These are phyloP conservation scores for Acer negundo DNA, from an alignment of 345 rosid genomes.

Conservation along the genomic window DNA sequence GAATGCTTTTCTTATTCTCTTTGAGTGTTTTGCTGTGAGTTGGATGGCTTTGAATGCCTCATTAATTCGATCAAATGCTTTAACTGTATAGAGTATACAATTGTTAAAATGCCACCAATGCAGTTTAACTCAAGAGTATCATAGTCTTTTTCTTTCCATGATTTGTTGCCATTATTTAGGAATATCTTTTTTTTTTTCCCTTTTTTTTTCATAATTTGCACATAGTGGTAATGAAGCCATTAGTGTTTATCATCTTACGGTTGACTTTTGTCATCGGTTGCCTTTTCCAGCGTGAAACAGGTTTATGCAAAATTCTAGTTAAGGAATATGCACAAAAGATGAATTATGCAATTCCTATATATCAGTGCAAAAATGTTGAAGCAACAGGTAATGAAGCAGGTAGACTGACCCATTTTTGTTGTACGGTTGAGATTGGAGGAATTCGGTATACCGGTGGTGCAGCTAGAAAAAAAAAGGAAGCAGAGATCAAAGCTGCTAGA, in stretches of 20 bases:
- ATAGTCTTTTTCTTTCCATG: background rate
- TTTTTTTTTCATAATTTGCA: background rate
- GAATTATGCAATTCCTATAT: conserved; percentile 85
- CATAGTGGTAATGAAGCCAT: background rate
- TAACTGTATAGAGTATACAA: background rate
- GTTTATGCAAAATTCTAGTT: conserved; percentile 87
- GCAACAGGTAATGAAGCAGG: conserved; percentile 25
- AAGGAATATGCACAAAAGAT: conserved; percentile 96
- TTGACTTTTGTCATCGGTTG: conserved; percentile 20
- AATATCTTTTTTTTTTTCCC: background rate
- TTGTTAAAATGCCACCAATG: background rate
- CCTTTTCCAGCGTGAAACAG: conserved; percentile 72
- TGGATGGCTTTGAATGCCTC: background rate
- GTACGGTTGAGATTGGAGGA: conserved; percentile 85
- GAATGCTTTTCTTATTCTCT: background rate
- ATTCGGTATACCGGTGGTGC: conserved; percentile 75
- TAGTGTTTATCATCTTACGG: background rate
- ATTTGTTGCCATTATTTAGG: background rate
- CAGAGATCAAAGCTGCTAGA: conserved; percentile 95
- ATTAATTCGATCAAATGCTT: background rate
- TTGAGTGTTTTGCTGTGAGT: background rate
- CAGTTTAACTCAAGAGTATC: background rate
- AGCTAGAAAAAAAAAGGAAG: conserved; percentile 76
- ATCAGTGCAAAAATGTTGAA: conserved; percentile 56
- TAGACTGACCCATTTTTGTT: conserved; percentile 45